Evolutionary conservation across 768 basidiomycete genomes (phyloP).

Genomic region (Suillus subluteus): DNA sequence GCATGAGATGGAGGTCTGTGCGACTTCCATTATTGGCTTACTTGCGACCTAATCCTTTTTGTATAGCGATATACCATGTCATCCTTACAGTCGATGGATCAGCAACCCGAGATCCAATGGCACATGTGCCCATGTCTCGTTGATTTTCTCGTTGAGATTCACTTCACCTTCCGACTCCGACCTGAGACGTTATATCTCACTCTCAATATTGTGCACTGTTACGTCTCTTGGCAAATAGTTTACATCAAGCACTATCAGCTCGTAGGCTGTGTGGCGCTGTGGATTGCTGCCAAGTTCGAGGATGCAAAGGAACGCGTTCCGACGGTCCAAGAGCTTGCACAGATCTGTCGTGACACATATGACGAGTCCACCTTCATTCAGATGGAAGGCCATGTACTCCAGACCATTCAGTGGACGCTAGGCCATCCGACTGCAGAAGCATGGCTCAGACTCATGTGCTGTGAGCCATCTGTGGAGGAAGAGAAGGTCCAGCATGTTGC

Average conservation of each 20-base stretch:
- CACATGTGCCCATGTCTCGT: slow-evolving; percentile 99
- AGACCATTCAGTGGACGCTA: slow-evolving; percentile 94
- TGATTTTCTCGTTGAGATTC: slow-evolving; percentile 98
- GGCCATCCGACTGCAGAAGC: slow-evolving; percentile 98
- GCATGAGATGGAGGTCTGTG: slow-evolving; percentile 97
- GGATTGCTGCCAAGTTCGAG: slow-evolving; percentile 99
- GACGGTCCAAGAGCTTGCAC: slow-evolving; percentile 89
- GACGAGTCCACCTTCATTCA: slow-evolving; percentile 98
- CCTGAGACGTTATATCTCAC: slow-evolving; percentile 99
- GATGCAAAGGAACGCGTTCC: slow-evolving; percentile 99
- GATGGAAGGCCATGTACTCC: slow-evolving; percentile 97
- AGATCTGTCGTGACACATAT: slow-evolving; percentile 96
- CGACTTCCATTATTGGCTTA: slow-evolving; percentile 6
- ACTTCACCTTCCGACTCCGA: slow-evolving; percentile 95
- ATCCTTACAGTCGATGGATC: slow-evolving; percentile 96
- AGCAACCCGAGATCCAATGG: slow-evolving; percentile 98
- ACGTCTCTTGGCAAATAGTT: slow-evolving; percentile 97
- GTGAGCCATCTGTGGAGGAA: slow-evolving; percentile 77
- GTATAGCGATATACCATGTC: slow-evolving; percentile 81
- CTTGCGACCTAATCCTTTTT: slow-evolving; percentile 10
- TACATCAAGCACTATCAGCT: slow-evolving; percentile 99
- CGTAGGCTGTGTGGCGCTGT: slow-evolving; percentile 96
- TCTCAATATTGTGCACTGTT: slow-evolving; percentile 98
- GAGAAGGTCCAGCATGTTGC: slow-evolving; percentile 93
- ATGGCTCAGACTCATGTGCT: slow-evolving; percentile 88